Base-by-base conservation (phyloP, 2,329 filamentous ascomycete species). In the Penicillium vulpinum region DNA sequence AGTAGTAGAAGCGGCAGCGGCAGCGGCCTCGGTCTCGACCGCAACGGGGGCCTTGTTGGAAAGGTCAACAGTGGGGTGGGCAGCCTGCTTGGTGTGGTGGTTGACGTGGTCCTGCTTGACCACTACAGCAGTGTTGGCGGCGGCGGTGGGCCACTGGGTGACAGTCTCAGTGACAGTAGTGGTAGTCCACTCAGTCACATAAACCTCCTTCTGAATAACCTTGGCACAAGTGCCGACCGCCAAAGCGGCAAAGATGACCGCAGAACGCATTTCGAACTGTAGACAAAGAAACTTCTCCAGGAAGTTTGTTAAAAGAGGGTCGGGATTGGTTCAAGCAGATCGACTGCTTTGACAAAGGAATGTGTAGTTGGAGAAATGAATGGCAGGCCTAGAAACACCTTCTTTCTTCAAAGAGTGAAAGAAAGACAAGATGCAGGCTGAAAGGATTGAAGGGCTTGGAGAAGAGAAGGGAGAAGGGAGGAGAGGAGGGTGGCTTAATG, bases 81-180 rank as follows among this genome's bases (percentile, higher is more conserved):
- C 48, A 35, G 40, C 46, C 49, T 39, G 13, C 57, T 61, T 21
- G 48, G 31, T 35, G 52, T 54, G 53, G 5, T 39, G 13, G 54
- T 61, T 21, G 48, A 26, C 29, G 52, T 54, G 53, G 5, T 40
- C 55, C 41, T 60, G 59, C 41, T 64, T 48, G 35, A 48, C 51
- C 7, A 54, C 22, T 7, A 45, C 46, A 16, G 61, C 33, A 3
- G 47, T 18, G 31, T 55, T 61, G 40, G 56, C 62, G 38, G 72
- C 73, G 35, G 72, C 66, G 35, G 70, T 72, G 35, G 62, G 56
- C 43, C 54, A 56, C 21, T 58, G 58, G 29, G 64, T 66, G 46
- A 76, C 66, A 24, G 71, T 75, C 51, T 67, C 63, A 58, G 75
- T 77, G 45, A 73, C 64, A 36, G 73, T 75, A 49, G 71, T 65